phyloP scores from a whole-genome alignment of 129 eudicot species.

The Saposhnikovia divaricata region DNA sequence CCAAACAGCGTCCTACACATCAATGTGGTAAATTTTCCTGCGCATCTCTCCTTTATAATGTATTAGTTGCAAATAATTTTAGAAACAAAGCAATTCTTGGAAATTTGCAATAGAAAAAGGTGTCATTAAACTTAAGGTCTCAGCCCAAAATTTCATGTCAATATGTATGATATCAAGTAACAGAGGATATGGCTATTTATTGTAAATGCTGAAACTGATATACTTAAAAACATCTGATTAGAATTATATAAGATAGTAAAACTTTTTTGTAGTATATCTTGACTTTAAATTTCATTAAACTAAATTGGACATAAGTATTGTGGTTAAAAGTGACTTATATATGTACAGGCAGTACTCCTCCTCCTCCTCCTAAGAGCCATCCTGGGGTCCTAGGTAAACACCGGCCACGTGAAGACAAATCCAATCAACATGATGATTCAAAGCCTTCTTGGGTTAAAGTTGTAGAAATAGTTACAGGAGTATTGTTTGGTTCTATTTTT shows the following conservation, averaged over 20 bases:
- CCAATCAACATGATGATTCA: constrained; percentile 28
- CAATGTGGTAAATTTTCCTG: constrained; percentile 58
- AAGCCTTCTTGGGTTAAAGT: constrained; percentile 64
- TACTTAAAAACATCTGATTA: background rate
- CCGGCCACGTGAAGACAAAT: constrained; percentile 34
- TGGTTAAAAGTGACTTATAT: background rate
- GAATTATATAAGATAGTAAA: background rate
- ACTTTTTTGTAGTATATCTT: background rate
- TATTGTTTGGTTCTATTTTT: constrained; percentile 55
- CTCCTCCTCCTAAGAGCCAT: constrained; percentile 31
- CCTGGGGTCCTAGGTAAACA: constrained; percentile 27
- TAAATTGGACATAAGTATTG: background rate
- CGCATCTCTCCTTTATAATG: too few relatives aligned
- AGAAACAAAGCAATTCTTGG: background rate
- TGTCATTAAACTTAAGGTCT: background rate
- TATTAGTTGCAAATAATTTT: background rate
- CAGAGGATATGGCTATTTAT: background rate
- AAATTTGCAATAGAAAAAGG: background rate
- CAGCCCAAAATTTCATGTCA: background rate
- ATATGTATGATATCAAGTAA: background rate
- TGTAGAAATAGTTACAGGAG: constrained; percentile 70
- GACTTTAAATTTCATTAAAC: background rate
- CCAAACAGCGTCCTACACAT: constrained; percentile 49
- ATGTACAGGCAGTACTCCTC: constrained; percentile 32
- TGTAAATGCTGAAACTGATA: background rate